These are phyloP conservation scores for Chenopodium album DNA, from an alignment of 148 eudicot genomes.

Conservation along the genomic window DNA sequence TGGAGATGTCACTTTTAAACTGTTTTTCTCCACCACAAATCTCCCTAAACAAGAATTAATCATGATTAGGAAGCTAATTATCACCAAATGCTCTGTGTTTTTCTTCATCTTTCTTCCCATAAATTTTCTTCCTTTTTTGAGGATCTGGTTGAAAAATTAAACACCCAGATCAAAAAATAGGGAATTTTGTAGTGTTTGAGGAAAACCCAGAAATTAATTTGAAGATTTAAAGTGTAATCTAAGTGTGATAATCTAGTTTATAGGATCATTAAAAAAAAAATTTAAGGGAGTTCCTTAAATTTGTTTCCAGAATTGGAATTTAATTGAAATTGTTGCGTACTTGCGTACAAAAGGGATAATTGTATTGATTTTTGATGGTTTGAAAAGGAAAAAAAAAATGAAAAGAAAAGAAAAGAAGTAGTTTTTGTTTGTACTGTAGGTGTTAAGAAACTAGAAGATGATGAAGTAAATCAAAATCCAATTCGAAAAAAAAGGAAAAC, in stretches of 20 bases:
- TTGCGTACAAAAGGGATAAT: conserved; percentile 9
- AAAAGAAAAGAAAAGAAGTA: background rate
- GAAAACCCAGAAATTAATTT: conserved; percentile 22
- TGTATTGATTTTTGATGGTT: background rate
- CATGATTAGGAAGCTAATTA: conserved; percentile 32
- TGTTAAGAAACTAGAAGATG: background rate
- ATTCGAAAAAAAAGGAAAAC: background rate
- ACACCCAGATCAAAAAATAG: conserved; percentile 22
- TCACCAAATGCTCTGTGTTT: conserved; percentile 32
- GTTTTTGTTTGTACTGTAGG: background rate
- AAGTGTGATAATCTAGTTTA: background rate
- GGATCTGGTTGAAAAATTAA: background rate
- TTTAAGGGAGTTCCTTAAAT: background rate
- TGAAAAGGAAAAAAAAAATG: background rate
- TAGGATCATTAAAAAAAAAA: background rate
- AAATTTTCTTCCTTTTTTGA: background rate
- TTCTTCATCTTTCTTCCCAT: conserved; percentile 27
- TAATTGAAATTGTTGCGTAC: conserved; percentile 12
- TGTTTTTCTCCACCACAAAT: conserved; percentile 96
- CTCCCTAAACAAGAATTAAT: conserved; percentile 49
- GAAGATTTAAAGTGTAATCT: background rate
- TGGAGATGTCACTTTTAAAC: conserved; percentile 75
- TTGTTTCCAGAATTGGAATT: background rate
- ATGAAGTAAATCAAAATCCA: too few relatives aligned
- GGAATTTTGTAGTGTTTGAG: background rate